Conservation (phyloP, 1,284 basidiomycete species). For the Trametes polyzona region DNA sequence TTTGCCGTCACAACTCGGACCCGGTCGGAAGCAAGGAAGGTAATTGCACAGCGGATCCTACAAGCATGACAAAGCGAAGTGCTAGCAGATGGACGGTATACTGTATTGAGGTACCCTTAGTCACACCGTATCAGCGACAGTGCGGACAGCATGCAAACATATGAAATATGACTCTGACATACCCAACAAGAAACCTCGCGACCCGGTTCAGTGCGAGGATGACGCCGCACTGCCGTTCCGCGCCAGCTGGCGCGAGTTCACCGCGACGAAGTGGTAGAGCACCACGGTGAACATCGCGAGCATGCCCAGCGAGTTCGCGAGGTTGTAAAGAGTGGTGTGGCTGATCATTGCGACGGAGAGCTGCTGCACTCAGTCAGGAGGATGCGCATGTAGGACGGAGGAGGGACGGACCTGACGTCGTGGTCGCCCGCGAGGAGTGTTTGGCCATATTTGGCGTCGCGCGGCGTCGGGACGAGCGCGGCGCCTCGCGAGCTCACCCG, state of each 20-base stretch:
- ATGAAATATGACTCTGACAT: neutral
- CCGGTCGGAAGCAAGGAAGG: neutral
- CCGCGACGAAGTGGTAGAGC: constrained; percentile 85
- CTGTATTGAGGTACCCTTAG: neutral
- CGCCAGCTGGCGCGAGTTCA: constrained; percentile 66
- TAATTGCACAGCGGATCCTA: neutral
- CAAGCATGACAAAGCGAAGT: neutral
- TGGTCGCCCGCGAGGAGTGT: constrained; percentile 25
- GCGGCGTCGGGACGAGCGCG: constrained; percentile 23
- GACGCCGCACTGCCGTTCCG: constrained; percentile 23
- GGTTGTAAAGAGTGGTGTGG: constrained; percentile 77
- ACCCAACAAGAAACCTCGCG: neutral
- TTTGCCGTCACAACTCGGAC: neutral
- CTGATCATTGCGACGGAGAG: constrained; percentile 61
- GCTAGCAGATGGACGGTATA: neutral
- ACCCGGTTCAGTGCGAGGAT: constrained; percentile 6
- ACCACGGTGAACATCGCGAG: constrained; percentile 84
- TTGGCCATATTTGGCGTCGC: constrained; percentile 24
- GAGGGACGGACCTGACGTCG: constrained; percentile 24
- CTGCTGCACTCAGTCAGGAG: neutral
- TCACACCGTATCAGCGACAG: neutral
- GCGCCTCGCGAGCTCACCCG: constrained; percentile 25
- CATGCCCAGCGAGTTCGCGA: constrained; percentile 85
- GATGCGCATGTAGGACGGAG: neutral
- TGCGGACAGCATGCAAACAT: neutral